Evolutionary conservation across 345 rosid species (phyloP).

Genomic region (Boechera stricta): DNA sequence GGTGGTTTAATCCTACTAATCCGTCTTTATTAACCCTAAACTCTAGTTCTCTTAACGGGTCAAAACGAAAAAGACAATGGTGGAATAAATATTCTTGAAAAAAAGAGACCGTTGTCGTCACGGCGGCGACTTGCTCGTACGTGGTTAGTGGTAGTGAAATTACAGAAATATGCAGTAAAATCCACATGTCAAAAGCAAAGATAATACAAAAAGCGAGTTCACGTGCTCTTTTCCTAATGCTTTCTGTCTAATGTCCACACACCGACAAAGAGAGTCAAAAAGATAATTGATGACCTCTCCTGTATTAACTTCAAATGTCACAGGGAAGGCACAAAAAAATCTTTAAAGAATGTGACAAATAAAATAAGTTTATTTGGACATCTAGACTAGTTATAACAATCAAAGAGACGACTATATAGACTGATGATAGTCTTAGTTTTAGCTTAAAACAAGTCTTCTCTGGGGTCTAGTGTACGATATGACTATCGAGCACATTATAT

Average conservation of each 20-base stretch:
- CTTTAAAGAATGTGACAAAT: conserved; percentile 9
- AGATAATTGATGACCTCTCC: conserved; percentile 26
- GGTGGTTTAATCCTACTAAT: not conserved
- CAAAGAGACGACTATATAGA: not conserved
- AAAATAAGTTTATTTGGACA: not conserved
- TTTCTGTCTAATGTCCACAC: conserved; percentile 37
- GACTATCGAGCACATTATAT: too few relatives aligned
- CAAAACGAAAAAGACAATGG: not conserved
- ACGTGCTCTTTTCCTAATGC: conserved; percentile 43
- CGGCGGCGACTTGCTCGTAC: conserved; percentile 50
- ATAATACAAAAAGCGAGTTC: conserved; percentile 26
- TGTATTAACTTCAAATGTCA: conserved; percentile 24
- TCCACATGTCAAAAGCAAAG: conserved; percentile 41
- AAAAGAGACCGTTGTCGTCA: conserved; percentile 54
- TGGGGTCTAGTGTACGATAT: not conserved
- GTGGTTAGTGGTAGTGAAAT: not conserved
- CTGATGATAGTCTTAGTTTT: conserved; percentile 6
- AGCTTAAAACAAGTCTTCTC: not conserved
- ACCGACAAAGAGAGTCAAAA: conserved; percentile 41
- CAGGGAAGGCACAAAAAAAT: conserved; percentile 1
- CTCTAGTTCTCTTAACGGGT: conserved; percentile 3
- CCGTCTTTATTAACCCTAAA: not conserved
- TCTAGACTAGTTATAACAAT: conserved; percentile 19
- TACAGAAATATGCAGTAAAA: conserved; percentile 35
- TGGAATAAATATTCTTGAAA: conserved; percentile 34